Conservation (phyloP, 192 early-diverging fungal genomes). For the Linnemannia elongata region DNA sequence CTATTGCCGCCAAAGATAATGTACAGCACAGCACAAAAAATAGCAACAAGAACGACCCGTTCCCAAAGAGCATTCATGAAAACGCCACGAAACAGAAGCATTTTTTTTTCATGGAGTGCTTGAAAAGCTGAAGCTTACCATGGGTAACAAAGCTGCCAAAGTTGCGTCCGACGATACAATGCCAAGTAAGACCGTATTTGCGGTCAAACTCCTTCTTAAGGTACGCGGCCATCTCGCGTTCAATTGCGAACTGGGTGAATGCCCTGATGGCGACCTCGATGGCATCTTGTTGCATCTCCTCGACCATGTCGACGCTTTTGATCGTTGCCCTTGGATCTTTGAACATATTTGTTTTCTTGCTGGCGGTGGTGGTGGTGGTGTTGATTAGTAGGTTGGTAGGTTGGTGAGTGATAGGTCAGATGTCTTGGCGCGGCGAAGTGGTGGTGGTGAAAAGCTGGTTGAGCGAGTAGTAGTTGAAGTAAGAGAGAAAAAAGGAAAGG, state of each 20-base stretch:
- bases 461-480: neutral
- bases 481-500: neutral
- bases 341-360: conserved; percentile 58
- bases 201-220: conserved; percentile 99
- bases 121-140: conserved; percentile 59
- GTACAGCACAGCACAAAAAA: conserved; percentile 21
- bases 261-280: conserved; percentile 89
- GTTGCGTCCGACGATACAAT: conserved; percentile 98
- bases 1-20: neutral
- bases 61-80: too few relatives aligned
- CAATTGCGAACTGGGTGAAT: conserved; percentile 93
- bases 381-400: neutral
- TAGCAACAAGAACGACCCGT: too few relatives aligned
- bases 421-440: neutral
- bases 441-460: neutral
- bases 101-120: neutral
- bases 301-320: conserved; percentile 98
- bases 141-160: conserved; percentile 99
- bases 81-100: too few relatives aligned
- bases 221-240: conserved; percentile 97
- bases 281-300: conserved; percentile 96
- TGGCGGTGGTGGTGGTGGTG: neutral
- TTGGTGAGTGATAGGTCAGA: neutral
- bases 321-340: conserved; percentile 89
- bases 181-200: conserved; percentile 98